These are phyloP conservation scores for Globisporangium irregulare DNA, from an alignment of 352 stramenopile genomes.

Conservation along the genomic window DNA sequence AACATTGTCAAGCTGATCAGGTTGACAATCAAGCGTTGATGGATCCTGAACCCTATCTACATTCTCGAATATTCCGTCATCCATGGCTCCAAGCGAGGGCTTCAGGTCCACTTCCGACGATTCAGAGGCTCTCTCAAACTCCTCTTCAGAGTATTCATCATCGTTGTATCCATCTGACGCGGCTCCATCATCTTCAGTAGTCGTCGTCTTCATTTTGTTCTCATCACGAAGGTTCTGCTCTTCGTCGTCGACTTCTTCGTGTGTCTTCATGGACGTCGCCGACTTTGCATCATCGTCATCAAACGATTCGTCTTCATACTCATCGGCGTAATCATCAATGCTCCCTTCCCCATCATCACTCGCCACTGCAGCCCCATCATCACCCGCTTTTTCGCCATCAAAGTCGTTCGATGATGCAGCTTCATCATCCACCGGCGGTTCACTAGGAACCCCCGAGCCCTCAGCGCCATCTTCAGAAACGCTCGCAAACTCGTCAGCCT, in stretches of 20 bases:
- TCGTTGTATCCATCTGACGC: constrained; percentile 10
- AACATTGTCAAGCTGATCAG: neutral
- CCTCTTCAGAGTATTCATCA: constrained; percentile 33
- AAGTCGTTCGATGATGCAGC: neutral
- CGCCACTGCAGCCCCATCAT: neutral
- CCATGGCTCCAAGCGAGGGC: neutral
- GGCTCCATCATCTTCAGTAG: neutral
- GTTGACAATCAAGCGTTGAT: too few relatives aligned
- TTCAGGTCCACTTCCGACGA: neutral
- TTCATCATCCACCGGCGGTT: neutral
- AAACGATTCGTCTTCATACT: constrained; percentile 53
- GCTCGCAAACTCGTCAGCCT: neutral
- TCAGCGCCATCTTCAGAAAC: neutral
- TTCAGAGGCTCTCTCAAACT: constrained; percentile 30
- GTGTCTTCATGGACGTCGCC: constrained; percentile 10
- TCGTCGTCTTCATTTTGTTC: neutral
- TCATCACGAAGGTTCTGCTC: neutral
- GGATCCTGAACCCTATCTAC: neutral
- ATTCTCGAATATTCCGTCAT: neutral
- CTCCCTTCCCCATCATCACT: constrained; percentile 10
- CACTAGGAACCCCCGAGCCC: neutral
- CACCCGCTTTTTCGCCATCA: neutral
- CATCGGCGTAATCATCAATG: constrained; percentile 25
- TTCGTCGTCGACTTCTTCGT: neutral
- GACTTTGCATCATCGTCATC: constrained; percentile 34